These are phyloP conservation scores for Calonectria pteridis DNA, from an alignment of 2,329 filamentous ascomycete genomes.

Conservation along the genomic window DNA sequence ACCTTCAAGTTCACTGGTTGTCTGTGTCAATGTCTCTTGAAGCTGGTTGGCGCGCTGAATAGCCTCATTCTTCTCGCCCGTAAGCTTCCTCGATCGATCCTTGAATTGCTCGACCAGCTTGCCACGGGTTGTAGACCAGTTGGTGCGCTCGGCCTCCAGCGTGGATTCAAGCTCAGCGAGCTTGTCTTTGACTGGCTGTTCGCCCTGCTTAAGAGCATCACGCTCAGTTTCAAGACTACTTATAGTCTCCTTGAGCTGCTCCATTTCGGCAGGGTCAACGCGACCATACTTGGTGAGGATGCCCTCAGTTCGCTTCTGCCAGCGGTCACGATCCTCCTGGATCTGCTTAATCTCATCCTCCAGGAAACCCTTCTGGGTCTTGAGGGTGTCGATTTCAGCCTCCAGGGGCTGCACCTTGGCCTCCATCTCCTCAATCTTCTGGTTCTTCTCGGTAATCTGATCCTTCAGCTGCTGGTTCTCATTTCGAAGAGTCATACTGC, in stretches of 20 bases:
- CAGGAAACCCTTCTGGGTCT: constrained; percentile 83
- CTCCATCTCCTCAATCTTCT: constrained; percentile 80
- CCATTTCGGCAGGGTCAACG: constrained; percentile 92
- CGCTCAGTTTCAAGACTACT: constrained; percentile 74
- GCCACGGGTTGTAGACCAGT: constrained; percentile 65
- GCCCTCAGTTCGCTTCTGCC: constrained; percentile 95
- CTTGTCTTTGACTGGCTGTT: constrained; percentile 65
- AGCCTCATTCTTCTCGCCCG: constrained; percentile 65
- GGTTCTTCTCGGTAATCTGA: constrained; percentile 79
- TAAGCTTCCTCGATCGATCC: constrained; percentile 67
- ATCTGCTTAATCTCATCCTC: constrained; percentile 91
- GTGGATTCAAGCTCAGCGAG: constrained; percentile 64
- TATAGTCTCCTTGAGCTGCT: constrained; percentile 86
- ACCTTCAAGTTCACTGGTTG: constrained; percentile 66
- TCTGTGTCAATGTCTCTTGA: constrained; percentile 62
- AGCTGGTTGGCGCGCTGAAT: constrained; percentile 65
- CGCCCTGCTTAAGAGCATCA: constrained; percentile 64
- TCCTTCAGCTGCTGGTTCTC: constrained; percentile 85
- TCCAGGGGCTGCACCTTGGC: constrained; percentile 85
- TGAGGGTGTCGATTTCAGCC: constrained; percentile 82
- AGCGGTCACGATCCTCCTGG: constrained; percentile 91
- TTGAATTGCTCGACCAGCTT: constrained; percentile 74
- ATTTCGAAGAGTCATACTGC: constrained; percentile 89
- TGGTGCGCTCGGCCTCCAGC: constrained; percentile 66
- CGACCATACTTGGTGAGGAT: constrained; percentile 97